These are phyloP conservation scores for Rheum nobile DNA, from an alignment of 148 eudicot species.

Conservation along the genomic window DNA sequence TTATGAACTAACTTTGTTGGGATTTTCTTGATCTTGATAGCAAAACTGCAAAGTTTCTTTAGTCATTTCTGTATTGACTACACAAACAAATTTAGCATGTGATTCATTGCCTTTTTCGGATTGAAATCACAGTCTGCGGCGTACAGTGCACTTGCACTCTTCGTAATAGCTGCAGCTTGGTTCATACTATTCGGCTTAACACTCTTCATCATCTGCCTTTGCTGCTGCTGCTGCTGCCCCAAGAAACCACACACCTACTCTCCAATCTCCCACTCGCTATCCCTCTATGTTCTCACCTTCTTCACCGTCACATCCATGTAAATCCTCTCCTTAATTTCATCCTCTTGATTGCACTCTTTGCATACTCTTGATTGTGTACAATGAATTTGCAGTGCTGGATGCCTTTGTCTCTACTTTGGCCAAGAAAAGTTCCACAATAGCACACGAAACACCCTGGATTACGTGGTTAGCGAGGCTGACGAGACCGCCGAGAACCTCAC, in stretches of 20 bases:
- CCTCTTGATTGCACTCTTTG: not conserved
- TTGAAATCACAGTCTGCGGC: constrained; percentile 36
- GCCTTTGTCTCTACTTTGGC: not conserved
- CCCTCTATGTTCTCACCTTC: constrained; percentile 32
- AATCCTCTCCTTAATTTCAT: not conserved
- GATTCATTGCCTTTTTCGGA: not conserved
- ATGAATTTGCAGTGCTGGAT: not conserved
- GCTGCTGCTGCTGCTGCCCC: constrained; percentile 42
- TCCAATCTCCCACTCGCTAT: constrained; percentile 31
- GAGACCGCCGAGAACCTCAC: not conserved
- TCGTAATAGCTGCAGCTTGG: constrained; percentile 35
- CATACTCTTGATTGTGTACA: not conserved
- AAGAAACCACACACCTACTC: constrained; percentile 36
- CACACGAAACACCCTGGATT: not conserved
- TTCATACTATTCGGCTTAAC: constrained; percentile 41
- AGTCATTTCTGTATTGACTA: no score
- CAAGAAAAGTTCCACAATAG: not conserved
- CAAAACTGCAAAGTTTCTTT: no score
- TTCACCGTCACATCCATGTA: constrained; percentile 47
- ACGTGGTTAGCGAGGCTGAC: not conserved
- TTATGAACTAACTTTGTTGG: no score
- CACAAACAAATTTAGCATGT: no score
- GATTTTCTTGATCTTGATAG: no score
- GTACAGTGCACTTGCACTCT: constrained; percentile 38
- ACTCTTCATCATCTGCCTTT: constrained; percentile 29